Evolutionary conservation across 768 basidiomycete species (phyloP).

Genomic region (Naematelia encephala): DNA sequence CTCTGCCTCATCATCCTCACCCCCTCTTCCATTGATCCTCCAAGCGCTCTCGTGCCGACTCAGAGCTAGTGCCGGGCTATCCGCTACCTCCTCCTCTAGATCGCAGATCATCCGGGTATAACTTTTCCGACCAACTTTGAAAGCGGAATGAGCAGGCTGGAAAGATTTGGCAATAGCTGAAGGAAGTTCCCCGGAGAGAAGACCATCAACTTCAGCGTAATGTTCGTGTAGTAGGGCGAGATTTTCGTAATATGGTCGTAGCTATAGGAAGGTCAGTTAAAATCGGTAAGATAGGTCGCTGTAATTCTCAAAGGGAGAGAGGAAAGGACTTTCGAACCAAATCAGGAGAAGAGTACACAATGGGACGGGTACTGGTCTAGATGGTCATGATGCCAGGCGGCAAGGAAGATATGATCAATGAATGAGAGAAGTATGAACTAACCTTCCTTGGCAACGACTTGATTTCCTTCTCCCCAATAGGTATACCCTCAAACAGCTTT

Average conservation of each 20-base stretch:
- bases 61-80: constrained; percentile 1
- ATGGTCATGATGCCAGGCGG: neutral
- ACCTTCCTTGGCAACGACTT: constrained; percentile 43
- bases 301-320: neutral
- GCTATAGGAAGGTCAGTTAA: constrained; percentile 14
- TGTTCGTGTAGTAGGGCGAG: constrained; percentile 35
- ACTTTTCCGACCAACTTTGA: constrained; percentile 6
- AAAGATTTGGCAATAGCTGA: constrained; percentile 41
- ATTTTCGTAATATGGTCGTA: constrained; percentile 44
- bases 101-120: constrained; percentile 2
- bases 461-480: constrained; percentile 36
- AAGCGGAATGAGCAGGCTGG: constrained; percentile 11
- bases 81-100: constrained; percentile 1
- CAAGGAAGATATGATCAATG: neutral
- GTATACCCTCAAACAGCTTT: constrained; percentile 33
- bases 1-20: constrained; percentile 8
- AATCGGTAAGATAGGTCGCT: neutral
- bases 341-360: neutral
- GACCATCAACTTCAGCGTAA: constrained; percentile 44
- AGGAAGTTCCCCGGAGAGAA: constrained; percentile 44
- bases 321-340: too few relatives aligned
- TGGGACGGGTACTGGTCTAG: neutral
- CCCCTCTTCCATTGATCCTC: constrained; percentile 2
- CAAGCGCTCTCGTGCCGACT: constrained; percentile 6
- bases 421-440: neutral